These are phyloP conservation scores for Emmonsia crescens DNA, from an alignment of 2,329 filamentous ascomycete species.

Conservation along the genomic window DNA sequence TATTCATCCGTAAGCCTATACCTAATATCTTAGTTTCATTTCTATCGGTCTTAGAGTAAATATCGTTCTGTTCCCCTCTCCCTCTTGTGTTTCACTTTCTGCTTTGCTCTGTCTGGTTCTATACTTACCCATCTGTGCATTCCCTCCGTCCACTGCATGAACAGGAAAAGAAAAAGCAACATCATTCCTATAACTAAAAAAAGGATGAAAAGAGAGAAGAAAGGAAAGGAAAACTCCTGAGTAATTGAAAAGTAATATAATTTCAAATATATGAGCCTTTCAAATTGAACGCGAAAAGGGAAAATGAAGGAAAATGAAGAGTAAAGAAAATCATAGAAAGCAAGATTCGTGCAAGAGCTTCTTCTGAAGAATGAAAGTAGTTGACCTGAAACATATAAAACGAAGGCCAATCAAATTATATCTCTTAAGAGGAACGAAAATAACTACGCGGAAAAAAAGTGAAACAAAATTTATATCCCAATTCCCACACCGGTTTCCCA, in stretches of 20 bases:
- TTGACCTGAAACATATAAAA: neutral
- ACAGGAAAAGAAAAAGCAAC: no score
- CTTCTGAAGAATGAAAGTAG: neutral
- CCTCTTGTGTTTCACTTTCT: neutral
- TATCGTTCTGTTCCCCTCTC: neutral
- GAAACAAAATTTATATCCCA: neutral
- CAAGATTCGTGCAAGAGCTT: neutral
- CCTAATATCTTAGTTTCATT: neutral
- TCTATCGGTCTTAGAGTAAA: neutral
- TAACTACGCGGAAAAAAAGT: neutral
- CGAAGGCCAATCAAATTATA: neutral
- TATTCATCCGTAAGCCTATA: neutral
- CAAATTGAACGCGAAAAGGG: neutral
- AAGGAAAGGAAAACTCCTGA: no score
- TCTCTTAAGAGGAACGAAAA: neutral
- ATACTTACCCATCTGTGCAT: neutral
- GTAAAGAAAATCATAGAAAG: neutral
- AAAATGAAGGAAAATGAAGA: neutral
- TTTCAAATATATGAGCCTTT: neutral
- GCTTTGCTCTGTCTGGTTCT: neutral
- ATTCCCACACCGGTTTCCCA: neutral
- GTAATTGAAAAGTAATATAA: neutral
- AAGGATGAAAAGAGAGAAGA: neutral
- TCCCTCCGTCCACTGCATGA: neutral
- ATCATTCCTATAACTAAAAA: no score